Percentiles rank a stretch among this genome's conserved stretches.
These are phyloP conservation scores for Pilaira anomala DNA, from an alignment of 192 early-diverging fungal species.

Conservation along the genomic window DNA sequence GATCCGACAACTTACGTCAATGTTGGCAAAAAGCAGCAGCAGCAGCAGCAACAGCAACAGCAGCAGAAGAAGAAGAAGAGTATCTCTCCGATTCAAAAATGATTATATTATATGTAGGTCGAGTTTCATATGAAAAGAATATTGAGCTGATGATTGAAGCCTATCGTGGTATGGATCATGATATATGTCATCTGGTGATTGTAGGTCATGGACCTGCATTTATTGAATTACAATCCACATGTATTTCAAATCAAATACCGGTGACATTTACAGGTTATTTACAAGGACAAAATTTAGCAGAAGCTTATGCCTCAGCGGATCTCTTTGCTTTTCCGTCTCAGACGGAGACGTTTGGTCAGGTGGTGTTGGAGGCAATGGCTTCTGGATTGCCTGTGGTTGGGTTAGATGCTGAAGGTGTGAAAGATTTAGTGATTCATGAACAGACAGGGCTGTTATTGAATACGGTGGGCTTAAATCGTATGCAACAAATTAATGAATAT, in stretches of 20 bases:
- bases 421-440: constrained; percentile 24
- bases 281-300: constrained; percentile 21
- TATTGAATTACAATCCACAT: constrained; percentile 24
- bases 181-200: constrained; percentile 28
- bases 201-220: constrained; percentile 38
- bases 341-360: constrained; percentile 38
- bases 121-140: constrained; percentile 38
- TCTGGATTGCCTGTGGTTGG: constrained; percentile 36
- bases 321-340: constrained; percentile 35
- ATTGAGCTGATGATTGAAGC: constrained; percentile 28
- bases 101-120: constrained; percentile 32
- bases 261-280: constrained; percentile 33
- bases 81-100: constrained; percentile 11
- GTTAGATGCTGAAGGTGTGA: constrained; percentile 29
- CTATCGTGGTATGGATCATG: constrained; percentile 32
- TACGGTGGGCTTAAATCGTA: neutral
- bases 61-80: no score
- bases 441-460: constrained; percentile 22
- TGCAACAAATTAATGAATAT: constrained; percentile 11
- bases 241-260: constrained; percentile 15
- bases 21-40: constrained; percentile 22
- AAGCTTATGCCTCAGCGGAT: constrained; percentile 37
- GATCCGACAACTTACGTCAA: constrained; percentile 22
- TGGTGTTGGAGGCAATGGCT: constrained; percentile 32
- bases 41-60: no score